phyloP scores from a whole-genome alignment of 2,329 filamentous ascomycete genomes.

The Cordyceps cateniannulata region DNA sequence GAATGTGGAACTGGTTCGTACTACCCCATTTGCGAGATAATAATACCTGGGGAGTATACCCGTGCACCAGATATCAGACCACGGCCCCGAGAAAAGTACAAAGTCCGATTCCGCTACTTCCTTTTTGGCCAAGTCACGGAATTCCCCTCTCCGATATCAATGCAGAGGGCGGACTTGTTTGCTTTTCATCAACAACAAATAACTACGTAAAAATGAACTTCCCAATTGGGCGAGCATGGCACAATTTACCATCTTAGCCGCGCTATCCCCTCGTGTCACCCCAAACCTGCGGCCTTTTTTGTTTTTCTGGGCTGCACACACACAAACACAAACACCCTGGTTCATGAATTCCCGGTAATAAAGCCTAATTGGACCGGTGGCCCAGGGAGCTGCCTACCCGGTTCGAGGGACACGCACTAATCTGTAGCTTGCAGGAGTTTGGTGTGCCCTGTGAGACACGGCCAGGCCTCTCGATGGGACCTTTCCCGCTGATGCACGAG shows the following conservation, averaged over 20 bases:
- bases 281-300: not conserved
- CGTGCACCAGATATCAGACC: not conserved
- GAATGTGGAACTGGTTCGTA: not conserved
- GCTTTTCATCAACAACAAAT: not conserved
- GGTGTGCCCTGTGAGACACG: conserved; percentile 5
- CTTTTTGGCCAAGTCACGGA: not conserved
- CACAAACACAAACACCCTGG: not conserved
- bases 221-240: not conserved
- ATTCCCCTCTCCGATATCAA: not conserved
- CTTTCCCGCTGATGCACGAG: not conserved
- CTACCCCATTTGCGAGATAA: not conserved
- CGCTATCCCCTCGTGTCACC: conserved; percentile 1
- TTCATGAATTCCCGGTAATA: not conserved
- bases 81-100: not conserved
- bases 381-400: not conserved
- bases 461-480: not conserved
- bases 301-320: not conserved
- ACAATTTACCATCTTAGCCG: not conserved
- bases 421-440: not conserved
- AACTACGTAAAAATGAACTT: not conserved
- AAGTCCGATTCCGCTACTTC: not conserved
- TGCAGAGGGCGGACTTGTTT: not conserved
- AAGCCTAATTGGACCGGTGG: not conserved
- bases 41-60: not conserved
- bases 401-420: not conserved